Percentiles rank a stretch among this genome's conserved stretches.
Conservation (phyloP, 768 basidiomycete species). For the Pleurotus sapidus region DNA sequence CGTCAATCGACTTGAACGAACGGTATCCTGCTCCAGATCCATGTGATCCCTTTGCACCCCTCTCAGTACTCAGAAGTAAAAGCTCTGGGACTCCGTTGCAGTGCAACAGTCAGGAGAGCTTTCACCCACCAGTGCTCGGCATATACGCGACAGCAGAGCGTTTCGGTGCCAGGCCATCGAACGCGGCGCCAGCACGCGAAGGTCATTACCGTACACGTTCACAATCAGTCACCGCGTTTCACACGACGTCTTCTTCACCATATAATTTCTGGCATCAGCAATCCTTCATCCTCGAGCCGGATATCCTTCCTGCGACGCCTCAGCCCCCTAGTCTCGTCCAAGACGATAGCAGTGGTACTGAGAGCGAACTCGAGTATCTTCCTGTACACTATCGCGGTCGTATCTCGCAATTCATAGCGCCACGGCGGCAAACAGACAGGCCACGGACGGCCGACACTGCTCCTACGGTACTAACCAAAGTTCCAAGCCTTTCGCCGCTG, state of each 20-base stretch:
- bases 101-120: conserved; percentile 1
- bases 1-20: conserved; percentile 44
- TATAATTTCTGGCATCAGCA: conserved; percentile 7
- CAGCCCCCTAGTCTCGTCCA: background rate
- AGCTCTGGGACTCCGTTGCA: conserved; percentile 40
- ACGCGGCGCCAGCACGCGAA: conserved; percentile 4
- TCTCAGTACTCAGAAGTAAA: conserved; percentile 61
- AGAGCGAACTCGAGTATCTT: conserved; percentile 3
- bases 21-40: conserved; percentile 71
- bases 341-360: conserved; percentile 6
- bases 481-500: background rate
- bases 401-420: conserved; percentile 3
- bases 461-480: background rate
- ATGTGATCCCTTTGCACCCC: conserved; percentile 65
- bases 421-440: background rate
- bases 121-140: background rate
- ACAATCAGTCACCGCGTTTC: conserved; percentile 6
- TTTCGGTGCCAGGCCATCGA: conserved; percentile 1
- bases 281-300: conserved; percentile 6
- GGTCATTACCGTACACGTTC: conserved; percentile 6
- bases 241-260: conserved; percentile 2
- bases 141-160: background rate
- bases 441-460: conserved; percentile 3
- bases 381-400: background rate
- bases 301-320: background rate